Conservation (phyloP, 1,284 basidiomycete species). For the Singerocomus inundabilis region DNA sequence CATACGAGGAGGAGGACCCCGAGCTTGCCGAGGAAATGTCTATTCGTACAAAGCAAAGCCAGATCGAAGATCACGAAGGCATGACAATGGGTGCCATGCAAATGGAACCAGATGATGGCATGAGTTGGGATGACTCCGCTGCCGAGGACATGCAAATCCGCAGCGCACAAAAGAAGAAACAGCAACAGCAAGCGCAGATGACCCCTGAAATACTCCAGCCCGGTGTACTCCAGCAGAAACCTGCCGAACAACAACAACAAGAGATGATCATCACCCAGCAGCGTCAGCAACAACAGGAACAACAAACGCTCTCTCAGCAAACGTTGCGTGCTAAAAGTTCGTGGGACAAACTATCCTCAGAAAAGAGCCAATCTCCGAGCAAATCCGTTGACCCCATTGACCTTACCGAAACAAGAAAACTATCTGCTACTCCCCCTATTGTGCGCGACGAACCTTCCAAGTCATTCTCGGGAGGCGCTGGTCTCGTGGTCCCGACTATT, state of each 20-base stretch:
- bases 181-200: conserved; percentile 20
- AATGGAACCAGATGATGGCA: conserved; percentile 70
- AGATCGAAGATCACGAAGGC: conserved; percentile 33
- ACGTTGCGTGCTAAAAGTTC: conserved; percentile 28
- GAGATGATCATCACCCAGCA: conserved; percentile 32
- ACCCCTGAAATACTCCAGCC: conserved; percentile 22
- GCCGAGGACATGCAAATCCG: conserved; percentile 47
- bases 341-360: conserved; percentile 25
- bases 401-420: conserved; percentile 65
- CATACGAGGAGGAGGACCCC: conserved; percentile 66
- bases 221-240: conserved; percentile 13
- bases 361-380: conserved; percentile 20
- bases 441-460: conserved; percentile 51
- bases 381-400: conserved; percentile 52
- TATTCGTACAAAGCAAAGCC: conserved; percentile 35
- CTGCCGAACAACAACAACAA: conserved; percentile 27
- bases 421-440: conserved; percentile 75
- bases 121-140: conserved; percentile 73
- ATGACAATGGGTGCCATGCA: conserved; percentile 23
- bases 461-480: conserved; percentile 23
- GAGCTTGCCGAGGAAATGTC: conserved; percentile 54
- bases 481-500: conserved; percentile 45
- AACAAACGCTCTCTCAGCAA: conserved; percentile 33
- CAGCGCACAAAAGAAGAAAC: conserved; percentile 28
- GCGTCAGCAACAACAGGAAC: conserved; percentile 30